These are phyloP conservation scores for Leishmania lainsoni DNA, from an alignment of 208 protist species.

Conservation along the genomic window DNA sequence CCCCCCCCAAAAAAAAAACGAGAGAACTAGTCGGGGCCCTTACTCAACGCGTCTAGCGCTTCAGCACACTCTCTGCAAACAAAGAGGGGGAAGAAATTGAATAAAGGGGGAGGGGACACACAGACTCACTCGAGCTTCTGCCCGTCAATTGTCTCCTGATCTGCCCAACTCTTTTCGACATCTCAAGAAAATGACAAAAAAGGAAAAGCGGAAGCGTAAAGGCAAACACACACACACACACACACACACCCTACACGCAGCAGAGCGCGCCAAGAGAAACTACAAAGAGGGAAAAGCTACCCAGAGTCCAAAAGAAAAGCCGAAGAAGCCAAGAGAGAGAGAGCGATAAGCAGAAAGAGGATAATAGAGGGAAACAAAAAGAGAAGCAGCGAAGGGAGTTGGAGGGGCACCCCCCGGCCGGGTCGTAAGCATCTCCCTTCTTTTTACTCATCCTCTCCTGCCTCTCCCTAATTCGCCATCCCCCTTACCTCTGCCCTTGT, in stretches of 20 bases:
- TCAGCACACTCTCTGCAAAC: background rate
- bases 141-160: background rate
- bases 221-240: conserved; percentile 3
- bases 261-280: background rate
- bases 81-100: conserved; percentile 22
- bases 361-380: background rate
- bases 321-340: background rate
- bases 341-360: background rate
- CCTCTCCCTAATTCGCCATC: background rate
- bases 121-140: background rate
- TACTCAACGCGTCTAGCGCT: background rate
- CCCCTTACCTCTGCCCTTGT: background rate
- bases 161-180: background rate
- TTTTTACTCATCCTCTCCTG: conserved; percentile 9
- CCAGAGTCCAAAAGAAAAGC: background rate
- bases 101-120: conserved; percentile 6
- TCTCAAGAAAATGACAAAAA: background rate
- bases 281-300: background rate
- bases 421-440: conserved; percentile 4
- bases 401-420: background rate
- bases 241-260: background rate
- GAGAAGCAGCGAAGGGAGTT: background rate
- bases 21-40: background rate
- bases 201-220: background rate
- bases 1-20: background rate